phyloP scores from a whole-genome alignment of 208 protist genomes.

The Angomonas deanei region DNA sequence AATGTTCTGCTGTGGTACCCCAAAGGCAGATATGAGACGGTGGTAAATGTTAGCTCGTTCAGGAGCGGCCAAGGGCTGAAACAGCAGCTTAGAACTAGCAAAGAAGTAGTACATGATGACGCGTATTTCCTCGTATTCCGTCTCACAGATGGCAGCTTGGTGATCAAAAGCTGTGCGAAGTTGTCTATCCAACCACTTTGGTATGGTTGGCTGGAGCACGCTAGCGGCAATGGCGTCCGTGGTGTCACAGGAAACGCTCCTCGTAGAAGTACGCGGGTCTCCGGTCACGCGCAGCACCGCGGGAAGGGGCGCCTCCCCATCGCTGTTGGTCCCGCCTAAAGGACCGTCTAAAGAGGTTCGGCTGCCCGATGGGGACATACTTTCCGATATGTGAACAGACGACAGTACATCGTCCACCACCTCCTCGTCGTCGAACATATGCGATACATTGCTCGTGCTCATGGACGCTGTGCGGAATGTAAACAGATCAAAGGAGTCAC shows the following conservation, averaged over 20 bases:
- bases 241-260: neutral
- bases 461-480: too few species aligned
- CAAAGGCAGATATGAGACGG: slow-evolving; percentile 56
- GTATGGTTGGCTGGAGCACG: slow-evolving; percentile 42
- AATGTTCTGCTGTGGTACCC: slow-evolving; percentile 56
- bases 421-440: too few species aligned
- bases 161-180: slow-evolving; percentile 59
- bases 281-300: too few species aligned
- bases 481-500: too few species aligned
- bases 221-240: slow-evolving; percentile 23
- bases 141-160: slow-evolving; percentile 46
- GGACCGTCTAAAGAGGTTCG: too few species aligned
- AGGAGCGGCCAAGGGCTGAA: slow-evolving; percentile 56
- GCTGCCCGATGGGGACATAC: too few species aligned
- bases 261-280: too few species aligned
- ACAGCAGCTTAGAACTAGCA: slow-evolving; percentile 58
- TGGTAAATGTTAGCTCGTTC: slow-evolving; percentile 72
- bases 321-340: too few species aligned
- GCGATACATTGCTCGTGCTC: too few species aligned
- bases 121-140: slow-evolving; percentile 61
- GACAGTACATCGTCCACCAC: too few species aligned
- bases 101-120: slow-evolving; percentile 83
- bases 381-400: too few species aligned
- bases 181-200: slow-evolving; percentile 27
- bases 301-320: too few species aligned